phyloP scores from a whole-genome alignment of 148 eudicot genomes.

The Gaultheria prostrata region DNA sequence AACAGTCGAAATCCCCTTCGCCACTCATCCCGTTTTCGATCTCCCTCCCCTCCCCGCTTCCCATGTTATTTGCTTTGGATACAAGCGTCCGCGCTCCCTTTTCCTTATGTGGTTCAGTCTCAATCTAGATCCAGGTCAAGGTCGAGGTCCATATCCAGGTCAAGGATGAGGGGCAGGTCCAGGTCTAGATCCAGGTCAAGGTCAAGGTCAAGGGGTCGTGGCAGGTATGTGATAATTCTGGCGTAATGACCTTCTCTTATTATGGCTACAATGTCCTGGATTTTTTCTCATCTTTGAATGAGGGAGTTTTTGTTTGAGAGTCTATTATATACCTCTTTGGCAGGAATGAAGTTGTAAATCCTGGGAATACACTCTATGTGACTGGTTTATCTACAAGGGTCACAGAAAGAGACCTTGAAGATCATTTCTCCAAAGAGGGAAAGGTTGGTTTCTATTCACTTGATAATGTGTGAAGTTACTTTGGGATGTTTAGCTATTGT shows the following conservation, averaged over 20 bases:
- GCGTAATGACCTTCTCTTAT: not conserved
- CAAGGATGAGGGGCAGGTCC: slow-evolving; percentile 34
- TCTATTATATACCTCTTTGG: slow-evolving; percentile 16
- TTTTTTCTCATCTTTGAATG: not conserved
- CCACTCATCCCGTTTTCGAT: not conserved
- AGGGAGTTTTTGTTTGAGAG: not conserved
- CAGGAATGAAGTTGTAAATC: slow-evolving; percentile 66
- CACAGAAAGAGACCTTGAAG: slow-evolving; percentile 84
- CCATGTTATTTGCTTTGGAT: not conserved
- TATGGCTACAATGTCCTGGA: not conserved
- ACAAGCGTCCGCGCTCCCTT: slow-evolving; percentile 40
- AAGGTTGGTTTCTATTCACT: slow-evolving; percentile 45
- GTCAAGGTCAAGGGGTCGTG: slow-evolving; percentile 55
- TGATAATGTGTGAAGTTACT: not conserved
- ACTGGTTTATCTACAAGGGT: slow-evolving; percentile 96
- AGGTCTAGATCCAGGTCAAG: slow-evolving; percentile 51
- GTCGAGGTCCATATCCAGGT: slow-evolving; percentile 7
- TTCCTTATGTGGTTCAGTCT: slow-evolving; percentile 43
- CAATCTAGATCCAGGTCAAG: slow-evolving; percentile 54
- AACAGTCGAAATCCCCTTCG: not conserved
- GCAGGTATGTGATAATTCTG: slow-evolving; percentile 48
- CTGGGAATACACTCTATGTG: slow-evolving; percentile 88
- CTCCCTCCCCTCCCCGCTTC: not conserved
- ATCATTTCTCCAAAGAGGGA: slow-evolving; percentile 81
- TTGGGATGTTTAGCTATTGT: not conserved